Evolutionary conservation across 805 yeast genomes (phyloP).

Genomic region (Vanderwaltozyma yarrowii): DNA sequence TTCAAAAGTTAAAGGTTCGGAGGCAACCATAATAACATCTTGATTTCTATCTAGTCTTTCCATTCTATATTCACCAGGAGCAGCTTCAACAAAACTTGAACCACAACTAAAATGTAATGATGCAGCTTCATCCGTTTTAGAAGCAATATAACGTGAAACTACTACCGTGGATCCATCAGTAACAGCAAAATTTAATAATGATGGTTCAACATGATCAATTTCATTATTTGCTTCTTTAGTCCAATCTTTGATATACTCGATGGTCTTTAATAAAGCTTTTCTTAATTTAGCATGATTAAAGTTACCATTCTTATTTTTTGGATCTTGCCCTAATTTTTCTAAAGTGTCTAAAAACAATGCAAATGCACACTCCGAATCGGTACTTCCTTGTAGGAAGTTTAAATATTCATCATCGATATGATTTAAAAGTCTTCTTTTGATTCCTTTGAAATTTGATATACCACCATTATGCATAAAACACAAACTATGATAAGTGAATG

Average conservation of each 20-base stretch:
- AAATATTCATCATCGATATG: constrained; percentile 76
- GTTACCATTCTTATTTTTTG: constrained; percentile 36
- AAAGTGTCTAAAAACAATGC: constrained; percentile 77
- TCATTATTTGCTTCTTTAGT: constrained; percentile 39
- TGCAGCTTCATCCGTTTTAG: constrained; percentile 90
- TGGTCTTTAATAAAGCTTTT: constrained; percentile 60
- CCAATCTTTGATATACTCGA: constrained; percentile 71
- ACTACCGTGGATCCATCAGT: constrained; percentile 87
- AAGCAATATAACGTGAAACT: constrained; percentile 79
- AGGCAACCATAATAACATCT: constrained; percentile 92
- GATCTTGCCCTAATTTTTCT: constrained; percentile 65
- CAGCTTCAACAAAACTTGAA: constrained; percentile 77
- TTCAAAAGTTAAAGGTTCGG: constrained; percentile 94
- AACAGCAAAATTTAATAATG: constrained; percentile 84
- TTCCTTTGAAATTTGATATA: constrained; percentile 56
- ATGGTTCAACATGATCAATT: constrained; percentile 48
- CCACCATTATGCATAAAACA: constrained; percentile 99
- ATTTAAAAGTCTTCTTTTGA: constrained; percentile 62
- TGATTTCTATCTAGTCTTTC: constrained; percentile 88
- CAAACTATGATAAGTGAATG: constrained; percentile 75
- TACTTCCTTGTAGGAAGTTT: constrained; percentile 76
- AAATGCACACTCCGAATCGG: constrained; percentile 93
- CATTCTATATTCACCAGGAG: constrained; percentile 89
- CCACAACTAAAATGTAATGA: constrained; percentile 93
- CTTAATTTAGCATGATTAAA: constrained; percentile 51